Evolutionary conservation across 192 early-diverging fungal species (phyloP).

Genomic region (Coemansia sp.): DNA sequence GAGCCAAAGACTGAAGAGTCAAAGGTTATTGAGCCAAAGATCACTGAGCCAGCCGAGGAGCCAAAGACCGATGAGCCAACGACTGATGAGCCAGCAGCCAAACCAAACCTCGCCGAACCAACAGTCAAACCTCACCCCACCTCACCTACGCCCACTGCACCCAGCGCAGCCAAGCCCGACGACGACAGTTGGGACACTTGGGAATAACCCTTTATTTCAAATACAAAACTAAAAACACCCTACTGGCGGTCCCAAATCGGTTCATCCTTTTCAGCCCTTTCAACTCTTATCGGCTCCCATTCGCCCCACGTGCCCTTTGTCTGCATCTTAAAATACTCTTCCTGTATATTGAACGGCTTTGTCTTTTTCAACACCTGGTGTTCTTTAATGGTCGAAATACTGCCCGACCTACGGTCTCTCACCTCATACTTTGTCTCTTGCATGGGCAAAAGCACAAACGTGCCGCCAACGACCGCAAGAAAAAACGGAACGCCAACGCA

Average conservation of each 20-base stretch:
- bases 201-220: conserved; percentile 24
- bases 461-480: conserved; percentile 65
- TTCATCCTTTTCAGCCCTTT: conserved; percentile 46
- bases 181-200: conserved; percentile 48
- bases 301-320: conserved; percentile 42
- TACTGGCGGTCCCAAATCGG: conserved; percentile 51
- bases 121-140: too few species aligned
- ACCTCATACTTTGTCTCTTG: conserved; percentile 79
- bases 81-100: conserved; percentile 1
- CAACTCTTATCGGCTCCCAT: conserved; percentile 52
- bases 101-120: too few species aligned
- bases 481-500: conserved; percentile 73
- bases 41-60: neutral
- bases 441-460: conserved; percentile 68
- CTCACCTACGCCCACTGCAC: neutral
- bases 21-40: neutral
- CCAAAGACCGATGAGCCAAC: conserved; percentile 1
- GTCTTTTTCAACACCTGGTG: conserved; percentile 59
- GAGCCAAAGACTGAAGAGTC: conserved; percentile 4
- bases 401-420: conserved; percentile 58
- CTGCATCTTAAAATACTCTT: conserved; percentile 66
- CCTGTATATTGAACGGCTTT: conserved; percentile 58
- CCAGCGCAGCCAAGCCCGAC: neutral
- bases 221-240: conserved; percentile 2
- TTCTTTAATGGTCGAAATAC: conserved; percentile 42